phyloP scores from a whole-genome alignment of 495 filamentous ascomycete species.

The Endocarpon pusillum region DNA sequence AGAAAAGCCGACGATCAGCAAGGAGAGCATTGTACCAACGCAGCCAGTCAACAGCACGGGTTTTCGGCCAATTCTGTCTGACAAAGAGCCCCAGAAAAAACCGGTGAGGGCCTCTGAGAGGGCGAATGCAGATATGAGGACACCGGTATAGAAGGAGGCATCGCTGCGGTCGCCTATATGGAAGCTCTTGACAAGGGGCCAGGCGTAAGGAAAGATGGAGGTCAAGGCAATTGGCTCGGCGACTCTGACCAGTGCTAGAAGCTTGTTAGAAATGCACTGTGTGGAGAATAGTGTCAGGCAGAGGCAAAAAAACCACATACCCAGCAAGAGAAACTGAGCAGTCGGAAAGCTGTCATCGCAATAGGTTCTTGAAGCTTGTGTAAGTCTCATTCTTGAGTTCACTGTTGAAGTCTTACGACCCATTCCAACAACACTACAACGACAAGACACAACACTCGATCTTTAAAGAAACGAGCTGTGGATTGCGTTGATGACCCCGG shows the following conservation, averaged over 20 bases:
- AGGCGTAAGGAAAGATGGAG: conserved; percentile 78
- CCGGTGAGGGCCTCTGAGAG: conserved; percentile 66
- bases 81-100: conserved; percentile 71
- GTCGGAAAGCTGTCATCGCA: conserved; percentile 45
- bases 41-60: conserved; percentile 68
- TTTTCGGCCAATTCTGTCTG: conserved; percentile 70
- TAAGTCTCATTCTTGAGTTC: conserved; percentile 39
- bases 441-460: too few species aligned
- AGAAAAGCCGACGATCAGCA: conserved; percentile 70
- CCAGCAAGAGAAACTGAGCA: conserved; percentile 58
- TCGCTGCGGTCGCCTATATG: conserved; percentile 46
- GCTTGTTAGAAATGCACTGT: conserved; percentile 7
- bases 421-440: too few species aligned
- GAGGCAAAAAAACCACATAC: conserved; percentile 23
- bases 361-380: conserved; percentile 27
- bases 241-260: conserved; percentile 52
- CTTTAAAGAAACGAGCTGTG: too few species aligned
- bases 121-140: conserved; percentile 72
- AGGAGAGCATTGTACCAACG: conserved; percentile 58
- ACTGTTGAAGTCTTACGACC: too few species aligned
- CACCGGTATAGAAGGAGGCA: conserved; percentile 69
- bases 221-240: conserved; percentile 81
- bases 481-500: too few species aligned
- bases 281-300: background rate
- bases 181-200: conserved; percentile 62